Base-by-base conservation (phyloP, 768 basidiomycete species). In the Phylloporus sp. region DNA sequence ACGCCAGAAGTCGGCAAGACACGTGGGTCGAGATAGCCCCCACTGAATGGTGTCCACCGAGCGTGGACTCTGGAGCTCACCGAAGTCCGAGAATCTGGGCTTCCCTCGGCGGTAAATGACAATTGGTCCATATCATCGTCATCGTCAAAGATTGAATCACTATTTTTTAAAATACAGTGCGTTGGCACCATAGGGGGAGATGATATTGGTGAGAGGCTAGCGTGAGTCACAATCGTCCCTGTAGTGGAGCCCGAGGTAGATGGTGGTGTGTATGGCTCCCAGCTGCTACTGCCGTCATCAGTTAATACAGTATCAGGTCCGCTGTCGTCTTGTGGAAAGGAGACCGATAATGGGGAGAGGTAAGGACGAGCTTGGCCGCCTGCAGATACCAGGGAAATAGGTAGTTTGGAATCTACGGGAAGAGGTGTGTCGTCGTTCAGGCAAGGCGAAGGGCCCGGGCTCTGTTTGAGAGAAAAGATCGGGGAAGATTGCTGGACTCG, bases 201-300 rank as follows among this genome's bases (percentile, higher is more conserved):
- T 13, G 66, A 52, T 60, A 51, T 34, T 55, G 59, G 66, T 11
- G 76, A 66, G 27, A 67, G 66, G 27, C 65, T 61, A 66, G 65
- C 58, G 76, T 81, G 49, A 66, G 71, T 26, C 71, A 78, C n/a
- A 70, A 78, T 29, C 65, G 75, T 57, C 43, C 69, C 68, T 6
- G 76, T 71, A 18, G 75, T 69, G 6, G 82, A 82, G 9, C 74
- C 74, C 1, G 73, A 75, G 6, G 82, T 84, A 1, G 80, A 74
- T 1, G 83, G 83, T 26, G 84, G 84, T 0, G 82, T 84, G 56
- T 84, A 85, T 28, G 77, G 72, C 5, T 80, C 75, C 84, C 84
- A 85, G 16, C 77, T 77, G 50, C 76, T 76, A 31, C 74, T 73
- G 16, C 69, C 63, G 35, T 80, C 77, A 42, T 78, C 81, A 0